Conservation (phyloP, 1,284 basidiomycete species). For the Pseudozyma tsukubaensis region DNA sequence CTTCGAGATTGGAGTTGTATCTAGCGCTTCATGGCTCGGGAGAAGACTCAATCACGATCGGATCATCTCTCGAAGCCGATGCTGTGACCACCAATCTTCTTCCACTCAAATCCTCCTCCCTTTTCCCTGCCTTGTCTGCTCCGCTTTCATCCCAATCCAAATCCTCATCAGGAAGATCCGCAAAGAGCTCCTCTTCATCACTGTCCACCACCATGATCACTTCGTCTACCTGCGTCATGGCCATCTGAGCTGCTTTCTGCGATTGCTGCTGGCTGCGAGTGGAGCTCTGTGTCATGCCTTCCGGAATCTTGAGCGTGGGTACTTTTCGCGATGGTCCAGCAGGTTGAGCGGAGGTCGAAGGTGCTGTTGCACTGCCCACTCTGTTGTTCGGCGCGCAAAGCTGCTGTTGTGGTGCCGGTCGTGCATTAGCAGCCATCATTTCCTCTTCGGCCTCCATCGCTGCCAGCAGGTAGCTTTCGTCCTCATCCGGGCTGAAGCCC, state of each 20-base stretch:
- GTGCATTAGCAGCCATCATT: neutral
- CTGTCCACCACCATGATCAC: constrained; percentile 37
- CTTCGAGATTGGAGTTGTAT: neutral
- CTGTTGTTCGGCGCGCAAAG: neutral
- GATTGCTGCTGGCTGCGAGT: constrained; percentile 7
- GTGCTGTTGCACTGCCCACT: neutral
- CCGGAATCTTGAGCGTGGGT: constrained; percentile 3
- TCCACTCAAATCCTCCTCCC: neutral
- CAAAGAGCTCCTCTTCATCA: constrained; percentile 36
- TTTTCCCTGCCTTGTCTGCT: neutral
- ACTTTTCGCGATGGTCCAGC: neutral
- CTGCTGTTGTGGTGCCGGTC: neutral
- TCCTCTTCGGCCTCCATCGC: constrained; percentile 32
- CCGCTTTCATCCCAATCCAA: neutral
- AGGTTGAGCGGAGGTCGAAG: neutral
- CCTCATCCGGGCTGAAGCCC: constrained; percentile 33
- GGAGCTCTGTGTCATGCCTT: constrained; percentile 20
- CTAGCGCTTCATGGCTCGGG: constrained; percentile 21
- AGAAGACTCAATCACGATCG: constrained; percentile 48
- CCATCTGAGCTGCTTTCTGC: neutral
- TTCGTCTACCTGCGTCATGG: constrained; percentile 13
- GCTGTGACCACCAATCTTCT: neutral
- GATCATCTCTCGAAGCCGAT: constrained; percentile 15
- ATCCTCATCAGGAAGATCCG: constrained; percentile 1
- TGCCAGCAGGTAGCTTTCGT: constrained; percentile 39